phyloP scores from a whole-genome alignment of 2,329 filamentous ascomycete genomes.

The Xylaria sp. region DNA sequence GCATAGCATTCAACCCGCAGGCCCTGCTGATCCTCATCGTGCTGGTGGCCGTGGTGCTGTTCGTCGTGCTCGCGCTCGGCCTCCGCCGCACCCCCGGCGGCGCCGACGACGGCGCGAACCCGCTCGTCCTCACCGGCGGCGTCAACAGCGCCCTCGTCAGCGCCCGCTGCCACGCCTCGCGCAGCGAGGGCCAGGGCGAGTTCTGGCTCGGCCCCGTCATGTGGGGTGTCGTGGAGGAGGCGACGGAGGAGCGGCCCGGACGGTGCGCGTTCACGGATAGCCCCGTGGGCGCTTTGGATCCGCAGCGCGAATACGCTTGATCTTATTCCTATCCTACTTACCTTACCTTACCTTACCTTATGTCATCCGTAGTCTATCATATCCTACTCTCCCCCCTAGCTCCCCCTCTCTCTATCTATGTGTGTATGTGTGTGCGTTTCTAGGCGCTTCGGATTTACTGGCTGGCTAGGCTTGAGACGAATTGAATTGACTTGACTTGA shows the following conservation, averaged over 20 bases:
- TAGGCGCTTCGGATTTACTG: neutral
- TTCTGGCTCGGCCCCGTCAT: slow-evolving; percentile 53
- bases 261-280: slow-evolving; percentile 58
- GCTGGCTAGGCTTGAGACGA: neutral
- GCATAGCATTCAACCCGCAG: slow-evolving; percentile 56
- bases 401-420: neutral
- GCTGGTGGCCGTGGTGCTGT: slow-evolving; percentile 53
- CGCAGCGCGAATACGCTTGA: slow-evolving; percentile 52
- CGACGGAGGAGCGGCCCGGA: slow-evolving; percentile 52
- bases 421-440: neutral
- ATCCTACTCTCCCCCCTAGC: neutral
- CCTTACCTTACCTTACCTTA: no score
- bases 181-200: slow-evolving; percentile 43
- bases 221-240: slow-evolving; percentile 60
- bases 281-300: slow-evolving; percentile 49
- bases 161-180: slow-evolving; percentile 57
- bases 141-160: slow-evolving; percentile 64
- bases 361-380: no score
- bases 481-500: no score
- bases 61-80: slow-evolving; percentile 53
- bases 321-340: no score
- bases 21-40: slow-evolving; percentile 56
- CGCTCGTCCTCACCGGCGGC: slow-evolving; percentile 59
- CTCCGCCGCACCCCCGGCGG: slow-evolving; percentile 53
- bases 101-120: slow-evolving; percentile 55